These are phyloP conservation scores for Talaromyces funiculosus DNA, from an alignment of 2,329 filamentous ascomycete genomes.

Conservation along the genomic window DNA sequence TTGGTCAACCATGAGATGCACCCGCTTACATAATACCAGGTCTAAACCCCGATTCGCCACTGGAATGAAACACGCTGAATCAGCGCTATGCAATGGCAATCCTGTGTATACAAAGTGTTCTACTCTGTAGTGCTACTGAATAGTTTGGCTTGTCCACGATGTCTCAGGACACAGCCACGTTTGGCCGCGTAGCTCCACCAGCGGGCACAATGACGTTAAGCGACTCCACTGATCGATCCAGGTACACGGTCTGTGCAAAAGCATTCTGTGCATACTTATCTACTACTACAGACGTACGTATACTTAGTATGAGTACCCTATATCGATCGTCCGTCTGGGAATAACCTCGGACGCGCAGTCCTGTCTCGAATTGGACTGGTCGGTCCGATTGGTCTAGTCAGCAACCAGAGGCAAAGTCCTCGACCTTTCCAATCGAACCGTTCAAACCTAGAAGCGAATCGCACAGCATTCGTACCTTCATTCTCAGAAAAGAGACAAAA, in stretches of 20 bases:
- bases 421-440: background rate
- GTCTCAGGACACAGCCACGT: background rate
- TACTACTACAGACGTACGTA: too few species aligned
- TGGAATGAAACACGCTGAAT: background rate
- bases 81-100: too few species aligned
- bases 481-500: background rate
- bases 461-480: background rate
- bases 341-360: background rate
- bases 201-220: background rate
- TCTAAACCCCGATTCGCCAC: background rate
- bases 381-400: background rate
- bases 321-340: background rate
- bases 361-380: background rate
- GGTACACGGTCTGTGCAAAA: background rate
- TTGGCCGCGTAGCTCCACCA: background rate
- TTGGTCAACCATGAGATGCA: background rate
- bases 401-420: background rate
- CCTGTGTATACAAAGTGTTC: too few species aligned
- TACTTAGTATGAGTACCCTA: too few species aligned
- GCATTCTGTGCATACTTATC: too few species aligned
- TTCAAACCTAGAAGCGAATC: background rate
- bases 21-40: background rate
- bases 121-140: too few species aligned
- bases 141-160: background rate
- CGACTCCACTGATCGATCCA: background rate